Percentiles rank a stretch among this genome's conserved stretches.
Conservation (phyloP, 352 stramenopile species). For the Globisporangium yorkense region DNA sequence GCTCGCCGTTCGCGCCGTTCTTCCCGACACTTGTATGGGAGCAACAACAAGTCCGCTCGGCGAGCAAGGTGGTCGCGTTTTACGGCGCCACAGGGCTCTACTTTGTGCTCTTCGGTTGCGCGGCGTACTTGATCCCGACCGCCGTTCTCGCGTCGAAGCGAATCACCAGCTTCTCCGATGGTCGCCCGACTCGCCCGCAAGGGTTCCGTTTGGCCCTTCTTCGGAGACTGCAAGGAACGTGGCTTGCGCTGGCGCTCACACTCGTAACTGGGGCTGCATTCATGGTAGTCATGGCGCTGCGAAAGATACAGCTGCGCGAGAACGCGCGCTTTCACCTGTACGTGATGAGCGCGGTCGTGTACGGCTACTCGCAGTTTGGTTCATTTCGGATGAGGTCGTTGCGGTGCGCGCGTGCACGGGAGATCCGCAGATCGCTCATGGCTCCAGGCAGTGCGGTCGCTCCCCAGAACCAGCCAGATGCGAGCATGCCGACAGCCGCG, state of each 20-base stretch:
- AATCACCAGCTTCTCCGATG: constrained; percentile 10
- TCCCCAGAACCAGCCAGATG: neutral
- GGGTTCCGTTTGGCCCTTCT: constrained; percentile 8
- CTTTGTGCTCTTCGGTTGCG: constrained; percentile 23
- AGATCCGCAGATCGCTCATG: neutral
- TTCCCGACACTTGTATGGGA: constrained; percentile 2
- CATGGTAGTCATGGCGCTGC: neutral
- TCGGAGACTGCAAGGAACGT: constrained; percentile 4
- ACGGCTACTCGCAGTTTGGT: constrained; percentile 3
- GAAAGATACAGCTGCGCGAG: neutral
- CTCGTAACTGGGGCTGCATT: neutral
- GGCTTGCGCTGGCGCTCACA: constrained; percentile 1
- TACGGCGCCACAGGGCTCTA: constrained; percentile 16
- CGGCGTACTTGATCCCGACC: constrained; percentile 12
- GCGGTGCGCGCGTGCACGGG: neutral
- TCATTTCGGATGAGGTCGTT: constrained; percentile 1
- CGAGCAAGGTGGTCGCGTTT: constrained; percentile 11
- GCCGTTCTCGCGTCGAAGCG: constrained; percentile 14
- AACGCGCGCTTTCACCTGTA: constrained; percentile 8
- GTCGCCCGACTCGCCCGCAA: neutral
- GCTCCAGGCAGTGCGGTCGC: neutral
- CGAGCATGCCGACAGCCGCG: neutral
- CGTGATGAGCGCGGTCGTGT: constrained; percentile 6
- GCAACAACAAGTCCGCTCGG: neutral
- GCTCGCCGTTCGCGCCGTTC: constrained; percentile 17